Percentiles rank a stretch among this genome's conserved stretches.
These are phyloP conservation scores for Diplodia sapinea DNA, from an alignment of 2,329 filamentous ascomycete genomes.

Conservation along the genomic window DNA sequence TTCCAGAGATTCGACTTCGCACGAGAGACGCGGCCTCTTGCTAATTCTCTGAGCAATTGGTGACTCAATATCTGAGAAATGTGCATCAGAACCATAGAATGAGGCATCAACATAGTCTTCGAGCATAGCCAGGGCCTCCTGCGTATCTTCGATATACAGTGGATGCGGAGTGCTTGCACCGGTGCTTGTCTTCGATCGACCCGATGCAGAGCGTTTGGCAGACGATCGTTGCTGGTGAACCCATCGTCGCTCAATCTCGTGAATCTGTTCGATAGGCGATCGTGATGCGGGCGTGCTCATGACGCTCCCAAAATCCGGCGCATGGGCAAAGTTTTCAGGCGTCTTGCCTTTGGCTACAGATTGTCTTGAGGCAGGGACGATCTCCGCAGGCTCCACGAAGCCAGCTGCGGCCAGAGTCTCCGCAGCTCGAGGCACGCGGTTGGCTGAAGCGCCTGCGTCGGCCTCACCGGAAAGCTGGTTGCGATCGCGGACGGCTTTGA, in stretches of 20 bases:
- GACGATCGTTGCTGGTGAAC: conserved; percentile 2
- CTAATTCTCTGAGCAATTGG: conserved; percentile 31
- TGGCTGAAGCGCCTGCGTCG: background rate
- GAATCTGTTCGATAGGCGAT: conserved; percentile 7
- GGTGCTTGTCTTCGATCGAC: background rate
- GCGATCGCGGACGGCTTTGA: no score
- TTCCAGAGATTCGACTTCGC: background rate
- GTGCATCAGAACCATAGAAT: conserved; percentile 32
- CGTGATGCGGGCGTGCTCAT: conserved; percentile 7
- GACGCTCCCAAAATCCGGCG: conserved; percentile 27
- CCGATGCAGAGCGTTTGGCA: conserved; percentile 12
- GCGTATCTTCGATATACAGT: conserved; percentile 51
- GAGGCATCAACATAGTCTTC: conserved; percentile 49
- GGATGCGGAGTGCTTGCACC: background rate
- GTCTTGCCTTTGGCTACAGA: background rate
- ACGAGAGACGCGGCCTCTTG: conserved; percentile 1
- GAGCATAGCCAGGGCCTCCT: conserved; percentile 48
- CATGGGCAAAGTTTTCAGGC: conserved; percentile 1
- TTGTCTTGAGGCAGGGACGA: conserved; percentile 1
- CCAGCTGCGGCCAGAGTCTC: background rate
- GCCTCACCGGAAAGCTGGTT: background rate
- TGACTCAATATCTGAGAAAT: conserved; percentile 26
- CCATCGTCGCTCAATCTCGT: conserved; percentile 9
- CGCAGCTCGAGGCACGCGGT: background rate
- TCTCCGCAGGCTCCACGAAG: background rate